A percentile compares a stretch with the other conserved stretches of the same genome.
These are phyloP conservation scores for Mucor lusitanicus DNA, from an alignment of 371 early-diverging fungal genomes.

Conservation along the genomic window DNA sequence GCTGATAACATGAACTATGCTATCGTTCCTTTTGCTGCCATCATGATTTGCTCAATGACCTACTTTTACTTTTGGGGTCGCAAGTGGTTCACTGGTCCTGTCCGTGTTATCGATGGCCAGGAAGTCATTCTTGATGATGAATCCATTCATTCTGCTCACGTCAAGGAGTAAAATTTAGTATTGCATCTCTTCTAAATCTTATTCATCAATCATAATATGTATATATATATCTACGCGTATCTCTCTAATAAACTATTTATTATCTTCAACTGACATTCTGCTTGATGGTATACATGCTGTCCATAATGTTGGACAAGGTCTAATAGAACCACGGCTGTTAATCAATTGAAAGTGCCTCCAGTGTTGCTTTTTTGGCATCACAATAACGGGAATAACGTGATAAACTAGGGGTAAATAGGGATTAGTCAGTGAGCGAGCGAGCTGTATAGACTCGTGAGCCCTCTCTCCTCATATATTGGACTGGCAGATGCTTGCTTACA, in stretches of 20 bases:
- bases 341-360: no score
- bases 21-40: conserved; percentile 52
- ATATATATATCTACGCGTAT: neutral
- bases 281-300: no score
- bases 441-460: no score
- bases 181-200: neutral
- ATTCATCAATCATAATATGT: neutral
- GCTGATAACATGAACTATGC: conserved; percentile 55
- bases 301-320: no score
- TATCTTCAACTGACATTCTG: neutral
- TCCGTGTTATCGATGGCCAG: conserved; percentile 45
- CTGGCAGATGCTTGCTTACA: no score
- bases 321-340: no score
- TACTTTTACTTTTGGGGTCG: conserved; percentile 52
- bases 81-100: conserved; percentile 54
- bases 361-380: no score
- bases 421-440: no score
- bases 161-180: neutral
- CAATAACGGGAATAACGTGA: no score
- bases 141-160: conserved; percentile 48
- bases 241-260: neutral
- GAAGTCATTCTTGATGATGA: conserved; percentile 53
- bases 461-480: no score
- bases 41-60: conserved; percentile 42
- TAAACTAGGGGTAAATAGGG: no score